Evolutionary conservation across 2,329 filamentous ascomycete species (phyloP).

Genomic region (Aspergillus floridensis): DNA sequence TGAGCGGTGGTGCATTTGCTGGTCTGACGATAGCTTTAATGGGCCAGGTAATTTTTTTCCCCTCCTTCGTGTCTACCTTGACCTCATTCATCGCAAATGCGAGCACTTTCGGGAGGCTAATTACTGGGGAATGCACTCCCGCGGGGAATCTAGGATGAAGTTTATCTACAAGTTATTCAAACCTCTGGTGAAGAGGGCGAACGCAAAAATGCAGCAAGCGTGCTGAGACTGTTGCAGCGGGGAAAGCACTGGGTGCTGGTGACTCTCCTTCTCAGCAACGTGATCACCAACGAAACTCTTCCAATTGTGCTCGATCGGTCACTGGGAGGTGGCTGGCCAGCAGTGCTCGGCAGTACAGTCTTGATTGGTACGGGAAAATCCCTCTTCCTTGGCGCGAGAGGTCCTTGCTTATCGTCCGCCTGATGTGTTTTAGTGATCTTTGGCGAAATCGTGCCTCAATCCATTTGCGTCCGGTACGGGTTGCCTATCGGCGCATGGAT

Average conservation of each 20-base stretch:
- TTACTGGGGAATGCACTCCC: neutral
- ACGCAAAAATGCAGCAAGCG: constrained; percentile 77
- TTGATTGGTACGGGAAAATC: constrained; percentile 70
- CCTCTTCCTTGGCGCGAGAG: neutral
- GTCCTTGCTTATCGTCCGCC: constrained; percentile 3
- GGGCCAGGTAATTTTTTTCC: constrained; percentile 52
- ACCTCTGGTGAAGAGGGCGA: constrained; percentile 82
- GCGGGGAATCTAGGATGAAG: constrained; percentile 67
- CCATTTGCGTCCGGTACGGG: constrained; percentile 92
- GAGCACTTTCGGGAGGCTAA: neutral
- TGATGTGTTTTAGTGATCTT: constrained; percentile 72
- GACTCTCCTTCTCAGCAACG: constrained; percentile 88
- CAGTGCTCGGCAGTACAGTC: constrained; percentile 87
- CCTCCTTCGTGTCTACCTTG: neutral
- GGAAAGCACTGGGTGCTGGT: constrained; percentile 99
- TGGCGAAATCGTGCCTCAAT: constrained; percentile 93
- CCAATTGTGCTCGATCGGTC: constrained; percentile 94
- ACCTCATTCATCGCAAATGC: neutral
- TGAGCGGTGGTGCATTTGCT: constrained; percentile 89
- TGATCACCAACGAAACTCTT: constrained; percentile 95
- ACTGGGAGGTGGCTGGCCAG: constrained; percentile 89
- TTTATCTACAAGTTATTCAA: constrained; percentile 92
- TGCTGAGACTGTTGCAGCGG: constrained; percentile 73
- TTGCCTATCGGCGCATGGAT: constrained; percentile 93
- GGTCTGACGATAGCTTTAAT: constrained; percentile 72